Evolutionary conservation across 306 rosid genomes (phyloP), one percentile per base, ranked within the genome.

Genomic region (Fragaria vesca): DNA sequence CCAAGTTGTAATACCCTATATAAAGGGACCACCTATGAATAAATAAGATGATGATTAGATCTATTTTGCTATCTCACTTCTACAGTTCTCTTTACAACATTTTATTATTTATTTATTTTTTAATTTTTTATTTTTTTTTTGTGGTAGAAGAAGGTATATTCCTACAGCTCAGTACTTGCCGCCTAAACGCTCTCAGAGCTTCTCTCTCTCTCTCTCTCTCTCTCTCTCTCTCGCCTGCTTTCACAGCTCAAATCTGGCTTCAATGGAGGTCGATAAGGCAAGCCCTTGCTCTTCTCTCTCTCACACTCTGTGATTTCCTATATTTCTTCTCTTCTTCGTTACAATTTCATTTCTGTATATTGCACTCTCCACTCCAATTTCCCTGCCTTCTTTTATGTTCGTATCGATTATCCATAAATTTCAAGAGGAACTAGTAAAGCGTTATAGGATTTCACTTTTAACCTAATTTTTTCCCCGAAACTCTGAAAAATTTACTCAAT

Each of bases 251-350:
- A 34, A n/a, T 26, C 24, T 12, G 40, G 26, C 80, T 36, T 74
- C 74, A 48, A 61, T 77, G 82, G 83, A 66, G 60, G 66, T 47
- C 61, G 72, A 51, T 63, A 40, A 69, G 50, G 76, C 74, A 73
- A 73, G 15, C 57, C n/a, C 36, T 58, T 8, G 46, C 57, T 50
- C 1, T 52, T 38, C 28, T 11, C 62, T 48, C 58, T 77, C 20
- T 66, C 48, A 17, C 52, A n/a, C 55, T 58, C 32, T 28, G 18
- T 24, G 15, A 30, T 0, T 16, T 78, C 52, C 77, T 40, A 3
- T 63, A 42, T 13, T 63, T 18, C 18, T 71, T 75, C 38, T 36
- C 50, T 45, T 73, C 12, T 46, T 30, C 58, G 18, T 45, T 24
- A 20, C 40, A 66, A 43, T 21, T 55, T 55, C 38, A 40, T 7